Evolutionary conservation across 2,329 filamentous ascomycete genomes (phyloP).

Genomic region (Fulvia fulva): DNA sequence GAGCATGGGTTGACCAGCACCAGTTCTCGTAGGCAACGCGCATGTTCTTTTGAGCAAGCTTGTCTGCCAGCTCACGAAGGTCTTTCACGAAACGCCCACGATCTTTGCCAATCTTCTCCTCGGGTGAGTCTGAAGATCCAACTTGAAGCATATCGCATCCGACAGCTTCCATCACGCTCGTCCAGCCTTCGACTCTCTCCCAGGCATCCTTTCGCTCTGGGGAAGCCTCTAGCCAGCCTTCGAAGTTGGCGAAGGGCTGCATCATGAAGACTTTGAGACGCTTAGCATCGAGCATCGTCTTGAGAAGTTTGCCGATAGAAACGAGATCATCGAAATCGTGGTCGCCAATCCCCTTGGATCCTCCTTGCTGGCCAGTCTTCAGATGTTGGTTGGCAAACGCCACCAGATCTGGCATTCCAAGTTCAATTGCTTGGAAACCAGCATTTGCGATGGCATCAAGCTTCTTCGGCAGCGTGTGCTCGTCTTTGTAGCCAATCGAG

Average conservation of each 20-base stretch:
- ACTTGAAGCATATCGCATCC: slow-evolving; percentile 69
- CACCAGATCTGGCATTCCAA: slow-evolving; percentile 69
- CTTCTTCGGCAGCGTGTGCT: slow-evolving; percentile 56
- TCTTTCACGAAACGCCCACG: slow-evolving; percentile 55
- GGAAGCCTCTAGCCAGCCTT: slow-evolving; percentile 63
- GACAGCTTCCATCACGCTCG: slow-evolving; percentile 64
- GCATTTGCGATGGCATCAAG: slow-evolving; percentile 60
- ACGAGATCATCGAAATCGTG: slow-evolving; percentile 59
- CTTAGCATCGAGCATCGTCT: slow-evolving; percentile 51
- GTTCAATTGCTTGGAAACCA: slow-evolving; percentile 67
- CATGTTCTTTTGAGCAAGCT: slow-evolving; percentile 55
- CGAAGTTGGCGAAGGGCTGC: slow-evolving; percentile 73
- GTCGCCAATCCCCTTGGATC: slow-evolving; percentile 43
- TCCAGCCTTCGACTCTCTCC: slow-evolving; percentile 61
- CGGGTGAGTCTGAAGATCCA: slow-evolving; percentile 61
- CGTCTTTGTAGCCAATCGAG: slow-evolving; percentile 48
- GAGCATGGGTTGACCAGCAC: slow-evolving; percentile 72
- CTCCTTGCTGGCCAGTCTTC: slow-evolving; percentile 31
- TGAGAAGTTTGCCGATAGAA: slow-evolving; percentile 53
- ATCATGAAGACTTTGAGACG: slow-evolving; percentile 63
- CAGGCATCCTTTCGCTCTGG: slow-evolving; percentile 60
- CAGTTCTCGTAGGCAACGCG: slow-evolving; percentile 75
- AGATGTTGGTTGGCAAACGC: slow-evolving; percentile 55
- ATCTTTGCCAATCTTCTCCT: slow-evolving; percentile 49
- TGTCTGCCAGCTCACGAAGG: slow-evolving; percentile 60